Conservation (phyloP, 495 filamentous ascomycete species). For the Aspergillus bridgeri region DNA sequence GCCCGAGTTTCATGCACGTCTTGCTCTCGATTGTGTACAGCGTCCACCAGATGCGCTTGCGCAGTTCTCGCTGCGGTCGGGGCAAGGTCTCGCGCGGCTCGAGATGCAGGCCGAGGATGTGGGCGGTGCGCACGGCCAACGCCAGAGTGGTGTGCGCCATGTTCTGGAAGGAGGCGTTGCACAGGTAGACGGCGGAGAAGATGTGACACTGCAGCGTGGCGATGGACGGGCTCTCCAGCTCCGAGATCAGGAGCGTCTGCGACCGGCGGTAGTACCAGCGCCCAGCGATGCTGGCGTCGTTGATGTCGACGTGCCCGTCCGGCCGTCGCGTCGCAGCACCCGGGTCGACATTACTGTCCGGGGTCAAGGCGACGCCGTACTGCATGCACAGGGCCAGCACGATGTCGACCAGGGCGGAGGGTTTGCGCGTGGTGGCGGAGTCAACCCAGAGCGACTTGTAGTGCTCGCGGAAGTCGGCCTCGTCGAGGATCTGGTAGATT, state of each 20-base stretch:
- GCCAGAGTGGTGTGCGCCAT: slow-evolving; percentile 40
- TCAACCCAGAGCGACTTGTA: slow-evolving; percentile 46
- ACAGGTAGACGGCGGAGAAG: slow-evolving; percentile 43
- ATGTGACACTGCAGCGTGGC: slow-evolving; percentile 52
- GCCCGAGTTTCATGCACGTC: slow-evolving; percentile 49
- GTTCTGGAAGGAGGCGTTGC: slow-evolving; percentile 46
- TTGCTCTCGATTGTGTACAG: slow-evolving; percentile 48
- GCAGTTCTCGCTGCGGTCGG: slow-evolving; percentile 34
- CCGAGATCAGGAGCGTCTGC: slow-evolving; percentile 40
- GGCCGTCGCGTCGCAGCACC: too few species aligned
- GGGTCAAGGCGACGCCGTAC: slow-evolving; percentile 34
- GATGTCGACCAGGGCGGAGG: slow-evolving; percentile 53
- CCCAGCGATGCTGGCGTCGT: slow-evolving; percentile 44
- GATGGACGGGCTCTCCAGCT: slow-evolving; percentile 49
- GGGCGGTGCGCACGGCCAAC: slow-evolving; percentile 44
- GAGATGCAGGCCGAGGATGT: slow-evolving; percentile 50
- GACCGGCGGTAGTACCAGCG: slow-evolving; percentile 44
- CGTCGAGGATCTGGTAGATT: slow-evolving; percentile 38
- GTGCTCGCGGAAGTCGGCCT: slow-evolving; percentile 44
- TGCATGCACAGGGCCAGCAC: slow-evolving; percentile 54
- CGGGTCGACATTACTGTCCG: slow-evolving; percentile 8
- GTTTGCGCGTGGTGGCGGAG: slow-evolving; percentile 31
- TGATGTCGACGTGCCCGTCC: slow-evolving; percentile 12
- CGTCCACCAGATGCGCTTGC: slow-evolving; percentile 51
- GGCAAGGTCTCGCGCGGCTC: slow-evolving; percentile 41